Evolutionary conservation across 495 filamentous ascomycete genomes (phyloP), one percentile per base, ranked within the genome.

Genomic region (Annulohypoxylon moriforme): DNA sequence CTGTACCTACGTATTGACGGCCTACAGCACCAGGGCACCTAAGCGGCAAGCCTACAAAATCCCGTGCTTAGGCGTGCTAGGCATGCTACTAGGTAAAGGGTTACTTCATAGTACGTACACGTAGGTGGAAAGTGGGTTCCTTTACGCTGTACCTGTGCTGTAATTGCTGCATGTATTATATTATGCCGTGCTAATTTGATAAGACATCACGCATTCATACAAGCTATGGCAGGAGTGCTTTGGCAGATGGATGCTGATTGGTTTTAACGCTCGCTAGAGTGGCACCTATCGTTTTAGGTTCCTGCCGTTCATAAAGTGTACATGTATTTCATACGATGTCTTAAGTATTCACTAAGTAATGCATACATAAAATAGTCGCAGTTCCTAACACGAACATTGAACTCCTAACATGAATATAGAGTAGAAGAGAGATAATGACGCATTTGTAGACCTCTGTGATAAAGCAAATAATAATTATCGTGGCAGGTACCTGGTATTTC

Each of bases 171-270:
- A 58, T 38, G 61, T 44, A 57, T 33, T 46, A 13, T 57, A 24
- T 44, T 60, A 47, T 60, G 58, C 38, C 4, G n/a, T 36, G n/a
- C 16, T 36, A 71, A 57, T 62, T 62, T 65, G 68, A 71, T 65
- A 71, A 71, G 61, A 60, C 64, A 65, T 64, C 22, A 34, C 68
- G 68, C 55, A 71, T 60, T 29, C 60, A 55, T 61, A 64, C 44
- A 20, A 29, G 53, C 33, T 10, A 16, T 31, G 60, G 53, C 16
- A 64, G 52, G 50, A 53, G 55, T 42, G 25, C 44, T 70, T 25
- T 60, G 5, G 16, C 46, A 34, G 18, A 29, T 16, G 18, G 44
- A 59, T 3, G n/a, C 13, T 60, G 25, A 70, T 70, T 70, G 60
- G 67, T 55, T 34, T 38, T 31, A 18, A 38, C 18, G 22, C 42